phyloP scores from a whole-genome alignment of 805 yeast genomes.

The Zygosaccharomyces lentus region DNA sequence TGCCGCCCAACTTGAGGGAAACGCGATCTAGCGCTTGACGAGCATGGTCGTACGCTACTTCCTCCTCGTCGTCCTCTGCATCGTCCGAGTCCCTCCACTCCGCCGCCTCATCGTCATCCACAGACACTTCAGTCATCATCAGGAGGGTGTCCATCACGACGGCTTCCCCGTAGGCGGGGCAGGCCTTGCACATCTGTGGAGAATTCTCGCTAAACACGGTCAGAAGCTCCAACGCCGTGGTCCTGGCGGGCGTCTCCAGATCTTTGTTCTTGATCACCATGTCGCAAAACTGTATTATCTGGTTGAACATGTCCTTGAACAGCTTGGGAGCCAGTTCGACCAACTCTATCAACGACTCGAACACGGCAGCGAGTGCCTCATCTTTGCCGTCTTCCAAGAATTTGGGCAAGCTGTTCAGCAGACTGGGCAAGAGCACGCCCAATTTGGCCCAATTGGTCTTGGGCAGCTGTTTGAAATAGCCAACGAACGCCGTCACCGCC shows the following conservation, averaged over 20 bases:
- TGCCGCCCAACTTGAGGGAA: constrained; percentile 77
- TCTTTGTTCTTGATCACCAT: constrained; percentile 77
- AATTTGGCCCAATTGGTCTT: constrained; percentile 72
- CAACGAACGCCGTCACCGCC: constrained; percentile 87
- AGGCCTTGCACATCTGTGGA: constrained; percentile 89
- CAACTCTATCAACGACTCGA: constrained; percentile 83
- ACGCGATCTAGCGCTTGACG: constrained; percentile 93
- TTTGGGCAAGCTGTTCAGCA: constrained; percentile 83
- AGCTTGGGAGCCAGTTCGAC: constrained; percentile 92
- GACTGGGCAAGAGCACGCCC: constrained; percentile 73
- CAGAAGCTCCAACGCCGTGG: constrained; percentile 82
- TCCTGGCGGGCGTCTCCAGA: constrained; percentile 71
- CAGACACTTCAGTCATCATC: constrained; percentile 89
- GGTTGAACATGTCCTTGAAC: constrained; percentile 85
- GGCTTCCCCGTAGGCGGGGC: constrained; percentile 63
- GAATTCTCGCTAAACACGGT: constrained; percentile 90
- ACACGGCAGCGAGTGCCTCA: constrained; percentile 75
- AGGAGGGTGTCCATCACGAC: constrained; percentile 70
- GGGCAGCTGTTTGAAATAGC: constrained; percentile 79
- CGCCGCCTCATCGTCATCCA: constrained; percentile 79
- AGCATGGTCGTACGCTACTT: constrained; percentile 83
- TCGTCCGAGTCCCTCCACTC: constrained; percentile 85
- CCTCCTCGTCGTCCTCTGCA: constrained; percentile 76
- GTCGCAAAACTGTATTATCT: constrained; percentile 82
- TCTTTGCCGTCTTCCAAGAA: constrained; percentile 76